Conservation (phyloP, 2,329 filamentous ascomycete species). For the Dactylella cylindrospora region DNA sequence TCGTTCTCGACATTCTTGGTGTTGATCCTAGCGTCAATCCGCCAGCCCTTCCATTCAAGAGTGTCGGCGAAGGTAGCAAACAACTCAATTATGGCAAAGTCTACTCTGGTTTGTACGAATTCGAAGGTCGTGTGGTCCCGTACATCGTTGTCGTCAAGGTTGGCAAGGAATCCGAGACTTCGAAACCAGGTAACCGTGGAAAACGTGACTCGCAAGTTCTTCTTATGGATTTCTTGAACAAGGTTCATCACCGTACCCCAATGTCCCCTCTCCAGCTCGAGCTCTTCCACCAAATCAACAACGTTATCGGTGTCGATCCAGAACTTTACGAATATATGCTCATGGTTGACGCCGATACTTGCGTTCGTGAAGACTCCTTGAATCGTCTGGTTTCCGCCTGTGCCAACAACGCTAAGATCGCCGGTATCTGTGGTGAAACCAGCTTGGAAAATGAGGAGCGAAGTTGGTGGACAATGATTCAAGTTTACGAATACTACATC, state of each 20-base stretch:
- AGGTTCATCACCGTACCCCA: conserved; percentile 86
- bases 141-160: conserved; percentile 96
- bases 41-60: conserved; percentile 89
- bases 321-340: conserved; percentile 96
- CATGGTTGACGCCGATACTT: conserved; percentile 97
- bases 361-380: conserved; percentile 84
- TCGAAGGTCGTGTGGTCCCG: conserved; percentile 80
- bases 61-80: conserved; percentile 81
- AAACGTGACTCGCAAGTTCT: conserved; percentile 98
- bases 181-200: conserved; percentile 95
- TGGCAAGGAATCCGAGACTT: conserved; percentile 92
- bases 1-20: conserved; percentile 93
- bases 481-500: conserved; percentile 99
- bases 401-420: conserved; percentile 91
- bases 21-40: conserved; percentile 97
- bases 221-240: conserved; percentile 95
- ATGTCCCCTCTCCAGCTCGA: conserved; percentile 97
- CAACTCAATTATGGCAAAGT: conserved; percentile 99
- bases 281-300: conserved; percentile 99
- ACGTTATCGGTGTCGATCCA: conserved; percentile 96
- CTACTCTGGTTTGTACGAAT: conserved; percentile 96
- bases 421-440: conserved; percentile 95
- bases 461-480: conserved; percentile 99
- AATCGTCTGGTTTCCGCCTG: conserved; percentile 91
- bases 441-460: conserved; percentile 92